Base-by-base conservation (phyloP, 345 rosid species). In the Reutealis trisperma region DNA sequence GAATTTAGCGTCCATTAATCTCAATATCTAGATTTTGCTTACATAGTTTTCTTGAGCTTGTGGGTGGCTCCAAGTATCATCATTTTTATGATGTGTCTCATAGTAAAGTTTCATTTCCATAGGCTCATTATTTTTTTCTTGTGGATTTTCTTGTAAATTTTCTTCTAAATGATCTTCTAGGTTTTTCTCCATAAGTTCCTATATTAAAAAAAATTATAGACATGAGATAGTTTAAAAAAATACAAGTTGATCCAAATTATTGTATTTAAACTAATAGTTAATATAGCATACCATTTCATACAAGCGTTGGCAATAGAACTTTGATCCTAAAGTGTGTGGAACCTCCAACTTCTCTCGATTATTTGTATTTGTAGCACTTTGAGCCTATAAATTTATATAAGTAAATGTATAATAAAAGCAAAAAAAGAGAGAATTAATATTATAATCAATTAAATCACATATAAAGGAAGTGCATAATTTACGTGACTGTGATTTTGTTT, bases 11-110 rank as follows among this genome's bases (percentile, higher is more conserved):
- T 18, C 61, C 24, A 57, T 4, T 10, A 57, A 27, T 57, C 25
- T n/a, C 61, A 57, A 18, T 13, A 57, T 15, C 61, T n/a, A n/a
- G n/a, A 21, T 57, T 7, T 18, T 18, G 21, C 61, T 57, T n/a
- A 21, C 61, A 21, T 57, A 57, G 61, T 57, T 57, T 57, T 57
- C 61, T 57, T 57, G 61, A 57, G 25, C 61, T 57, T 57, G 61
- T 57, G 25, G 19, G 24, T 57, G 61, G 19, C 19, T 57, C 24
- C 61, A 57, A 3, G 25, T 13, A 57, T 15, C 61, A 57, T 57
- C 47, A 9, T 9, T 57, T 57, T 57, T 57, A 57, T 21, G 61
- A 57, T 57, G 24, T 19, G 61, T 57, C 19, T 57, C 61, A 57
- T 4, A 18, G 19, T 57, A 57, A 7, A 57, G 14, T 57, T 57